Percentiles rank a stretch among this genome's conserved stretches.
Evolutionary conservation across 1,139 yeast genomes (phyloP).

Genomic region (Entelexis sorbosivorans): DNA sequence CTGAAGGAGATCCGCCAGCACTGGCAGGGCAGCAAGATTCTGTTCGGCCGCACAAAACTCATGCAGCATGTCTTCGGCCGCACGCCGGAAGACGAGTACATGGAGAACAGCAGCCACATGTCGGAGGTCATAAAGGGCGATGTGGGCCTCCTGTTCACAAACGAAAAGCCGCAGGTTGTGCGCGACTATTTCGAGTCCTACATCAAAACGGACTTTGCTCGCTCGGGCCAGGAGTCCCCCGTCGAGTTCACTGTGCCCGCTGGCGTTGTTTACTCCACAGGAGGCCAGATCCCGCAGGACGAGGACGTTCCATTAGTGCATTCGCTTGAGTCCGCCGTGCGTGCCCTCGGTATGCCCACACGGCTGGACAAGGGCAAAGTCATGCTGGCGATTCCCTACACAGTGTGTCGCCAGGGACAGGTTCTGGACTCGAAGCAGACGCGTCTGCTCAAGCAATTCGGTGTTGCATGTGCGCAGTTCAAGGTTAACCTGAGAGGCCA

Average conservation of each 20-base stretch:
- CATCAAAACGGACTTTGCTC: conserved; percentile 68
- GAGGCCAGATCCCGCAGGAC: conserved; percentile 79
- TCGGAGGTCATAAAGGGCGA: conserved; percentile 55
- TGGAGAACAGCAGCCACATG: conserved; percentile 66
- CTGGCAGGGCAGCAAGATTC: conserved; percentile 81
- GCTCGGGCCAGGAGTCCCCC: conserved; percentile 81
- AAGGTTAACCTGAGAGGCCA: conserved; percentile 68
- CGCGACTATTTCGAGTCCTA: conserved; percentile 69
- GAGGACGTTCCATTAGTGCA: conserved; percentile 97
- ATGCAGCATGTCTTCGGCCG: conserved; percentile 87
- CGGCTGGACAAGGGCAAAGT: conserved; percentile 83
- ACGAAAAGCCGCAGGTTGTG: conserved; percentile 79
- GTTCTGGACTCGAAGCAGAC: conserved; percentile 84
- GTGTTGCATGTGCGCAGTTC: conserved; percentile 86
- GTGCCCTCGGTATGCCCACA: conserved; percentile 87
- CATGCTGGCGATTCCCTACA: conserved; percentile 59
- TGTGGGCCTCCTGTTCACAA: conserved; percentile 77
- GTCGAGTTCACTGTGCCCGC: conserved; percentile 74
- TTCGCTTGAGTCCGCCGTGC: conserved; percentile 81
- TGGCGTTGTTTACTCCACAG: conserved; percentile 87
- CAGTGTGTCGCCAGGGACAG: conserved; percentile 73
- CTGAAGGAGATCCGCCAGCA: conserved; percentile 84
- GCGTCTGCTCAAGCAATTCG: conserved; percentile 82
- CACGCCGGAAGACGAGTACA: conserved; percentile 78
- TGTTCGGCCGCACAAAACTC: conserved; percentile 87